Conservation (phyloP, 2,329 filamentous ascomycete species). For the Cladosporium sp. region DNA sequence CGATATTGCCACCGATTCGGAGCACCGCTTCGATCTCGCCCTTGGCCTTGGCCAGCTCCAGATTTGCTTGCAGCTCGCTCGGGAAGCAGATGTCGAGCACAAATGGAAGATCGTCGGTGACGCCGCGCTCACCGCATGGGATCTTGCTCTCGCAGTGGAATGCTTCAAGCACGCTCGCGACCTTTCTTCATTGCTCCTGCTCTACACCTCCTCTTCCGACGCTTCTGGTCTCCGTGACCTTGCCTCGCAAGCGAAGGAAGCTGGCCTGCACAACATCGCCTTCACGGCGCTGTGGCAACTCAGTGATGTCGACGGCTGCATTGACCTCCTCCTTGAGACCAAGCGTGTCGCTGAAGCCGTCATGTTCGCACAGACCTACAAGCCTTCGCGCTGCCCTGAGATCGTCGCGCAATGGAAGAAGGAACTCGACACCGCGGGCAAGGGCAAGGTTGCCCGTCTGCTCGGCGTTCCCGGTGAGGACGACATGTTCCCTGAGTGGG, state of each 20-base stretch:
- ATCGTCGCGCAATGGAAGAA: constrained; percentile 79
- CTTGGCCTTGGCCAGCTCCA: constrained; percentile 77
- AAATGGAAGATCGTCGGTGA: constrained; percentile 99
- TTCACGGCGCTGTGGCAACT: constrained; percentile 88
- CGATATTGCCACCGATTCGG: constrained; percentile 87
- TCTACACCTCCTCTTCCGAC: constrained; percentile 84
- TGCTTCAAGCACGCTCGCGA: constrained; percentile 92
- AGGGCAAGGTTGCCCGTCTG: constrained; percentile 76
- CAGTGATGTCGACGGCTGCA: constrained; percentile 75
- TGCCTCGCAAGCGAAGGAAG: constrained; percentile 68
- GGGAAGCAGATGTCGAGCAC: constrained; percentile 81
- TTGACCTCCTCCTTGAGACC: constrained; percentile 74
- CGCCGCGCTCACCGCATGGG: constrained; percentile 79
- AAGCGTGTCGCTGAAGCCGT: constrained; percentile 79
- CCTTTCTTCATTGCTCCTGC: constrained; percentile 77
- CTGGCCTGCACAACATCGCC: constrained; percentile 83
- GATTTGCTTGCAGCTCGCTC: constrained; percentile 79
- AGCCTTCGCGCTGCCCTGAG: constrained; percentile 67
- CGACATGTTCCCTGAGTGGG: constrained; percentile 92
- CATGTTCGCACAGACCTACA: constrained; percentile 92
- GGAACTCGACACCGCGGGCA: constrained; percentile 76
- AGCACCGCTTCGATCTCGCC: constrained; percentile 94
- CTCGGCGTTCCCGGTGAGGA: constrained; percentile 68
- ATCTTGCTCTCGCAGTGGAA: constrained; percentile 81
- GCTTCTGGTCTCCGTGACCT: constrained; percentile 68